Evolutionary conservation across 371 early-diverging fungal genomes (phyloP).

Genomic region (Phascolomyces articulosus): DNA sequence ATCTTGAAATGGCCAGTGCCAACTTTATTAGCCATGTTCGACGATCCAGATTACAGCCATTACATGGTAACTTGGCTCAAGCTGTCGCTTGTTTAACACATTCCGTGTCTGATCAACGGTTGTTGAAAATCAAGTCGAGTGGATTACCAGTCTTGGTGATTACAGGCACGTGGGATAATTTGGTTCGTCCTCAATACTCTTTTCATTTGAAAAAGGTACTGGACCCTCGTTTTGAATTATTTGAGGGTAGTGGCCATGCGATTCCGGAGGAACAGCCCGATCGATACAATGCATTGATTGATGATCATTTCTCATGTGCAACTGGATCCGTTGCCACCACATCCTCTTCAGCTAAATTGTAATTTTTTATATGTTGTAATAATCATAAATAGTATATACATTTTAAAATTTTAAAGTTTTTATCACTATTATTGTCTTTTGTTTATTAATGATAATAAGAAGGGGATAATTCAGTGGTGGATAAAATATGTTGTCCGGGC

Average conservation of each 20-base stretch:
- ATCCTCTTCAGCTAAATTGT: constrained; percentile 5
- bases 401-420: no score
- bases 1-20: constrained; percentile 31
- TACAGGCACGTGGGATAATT: constrained; percentile 43
- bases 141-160: constrained; percentile 42
- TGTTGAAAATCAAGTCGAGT: constrained; percentile 23
- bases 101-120: constrained; percentile 36
- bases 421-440: neutral
- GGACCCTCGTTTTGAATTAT: constrained; percentile 35
- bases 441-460: neutral
- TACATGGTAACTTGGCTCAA: constrained; percentile 41
- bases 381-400: no score
- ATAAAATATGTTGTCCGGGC: neutral
- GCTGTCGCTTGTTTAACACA: constrained; percentile 41
- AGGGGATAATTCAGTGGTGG: neutral
- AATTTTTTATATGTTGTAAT: neutral
- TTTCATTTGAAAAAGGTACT: constrained; percentile 33
- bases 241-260: constrained; percentile 49
- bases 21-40: constrained; percentile 24
- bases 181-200: constrained; percentile 35
- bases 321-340: no score
- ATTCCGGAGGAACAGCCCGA: constrained; percentile 42
- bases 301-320: constrained; percentile 23
- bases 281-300: constrained; percentile 35
- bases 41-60: constrained; percentile 33